Percentiles rank a stretch among this genome's conserved stretches.
These are phyloP conservation scores for Rhytidiadelphus loreus DNA, from an alignment of 225 moss, liverwort and hornwort species.

Conservation along the genomic window DNA sequence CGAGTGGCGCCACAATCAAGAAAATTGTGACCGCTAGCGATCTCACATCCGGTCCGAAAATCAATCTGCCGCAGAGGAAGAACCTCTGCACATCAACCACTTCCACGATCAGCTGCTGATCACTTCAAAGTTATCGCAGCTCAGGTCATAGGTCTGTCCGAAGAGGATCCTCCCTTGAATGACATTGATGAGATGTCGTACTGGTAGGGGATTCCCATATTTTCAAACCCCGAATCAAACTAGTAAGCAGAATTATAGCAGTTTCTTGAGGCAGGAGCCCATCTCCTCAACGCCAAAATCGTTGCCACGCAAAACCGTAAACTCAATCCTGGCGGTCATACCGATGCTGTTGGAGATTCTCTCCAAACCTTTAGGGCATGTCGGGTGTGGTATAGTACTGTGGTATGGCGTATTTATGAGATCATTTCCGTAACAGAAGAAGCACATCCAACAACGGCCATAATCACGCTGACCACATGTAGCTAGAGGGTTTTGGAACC, in stretches of 20 bases:
- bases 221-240: neutral
- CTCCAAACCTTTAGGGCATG: neutral
- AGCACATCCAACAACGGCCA: neutral
- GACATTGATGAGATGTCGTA: neutral
- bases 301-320: neutral
- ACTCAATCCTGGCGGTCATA: too few relatives aligned
- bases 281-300: too few relatives aligned
- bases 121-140: too few relatives aligned
- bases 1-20: conserved; percentile 74
- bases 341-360: neutral
- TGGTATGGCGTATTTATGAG: neutral
- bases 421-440: neutral
- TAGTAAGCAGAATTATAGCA: neutral
- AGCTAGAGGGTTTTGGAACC: neutral
- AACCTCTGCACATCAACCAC: conserved; percentile 67
- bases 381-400: too few relatives aligned
- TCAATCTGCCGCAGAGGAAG: conserved; percentile 81
- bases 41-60: conserved; percentile 95
- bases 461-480: neutral
- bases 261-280: neutral
- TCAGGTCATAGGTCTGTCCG: neutral
- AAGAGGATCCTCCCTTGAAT: too few relatives aligned
- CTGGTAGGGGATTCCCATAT: too few relatives aligned
- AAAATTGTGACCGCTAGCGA: conserved; percentile 78
- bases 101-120: neutral